Evolutionary conservation across 257 asterid genomes (phyloP).

Genomic region (Salvia hispanica): DNA sequence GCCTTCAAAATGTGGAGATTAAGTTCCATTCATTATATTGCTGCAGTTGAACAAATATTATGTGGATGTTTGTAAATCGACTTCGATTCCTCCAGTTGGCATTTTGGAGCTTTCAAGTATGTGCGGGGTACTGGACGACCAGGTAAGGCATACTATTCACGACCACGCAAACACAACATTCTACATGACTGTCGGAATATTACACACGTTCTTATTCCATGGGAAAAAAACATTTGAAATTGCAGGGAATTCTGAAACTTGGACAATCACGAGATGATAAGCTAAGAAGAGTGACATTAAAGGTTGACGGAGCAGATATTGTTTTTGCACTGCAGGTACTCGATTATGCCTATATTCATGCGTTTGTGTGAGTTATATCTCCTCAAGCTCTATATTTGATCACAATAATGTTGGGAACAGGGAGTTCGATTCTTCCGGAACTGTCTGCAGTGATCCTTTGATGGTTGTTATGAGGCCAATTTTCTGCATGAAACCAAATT

Average conservation of each 20-base stretch:
- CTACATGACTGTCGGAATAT: background rate
- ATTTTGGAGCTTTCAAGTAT: constrained; percentile 78
- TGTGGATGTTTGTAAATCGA: constrained; percentile 75
- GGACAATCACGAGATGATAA: constrained; percentile 86
- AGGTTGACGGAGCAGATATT: constrained; percentile 73
- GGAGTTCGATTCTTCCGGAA: constrained; percentile 91
- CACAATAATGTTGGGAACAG: constrained; percentile 41
- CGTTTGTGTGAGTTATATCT: background rate
- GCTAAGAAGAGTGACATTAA: constrained; percentile 68
- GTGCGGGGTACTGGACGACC: constrained; percentile 92
- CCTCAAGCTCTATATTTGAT: constrained; percentile 3
- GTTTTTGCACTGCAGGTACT: constrained; percentile 85
- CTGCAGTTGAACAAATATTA: constrained; percentile 78
- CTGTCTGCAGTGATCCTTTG: constrained; percentile 55
- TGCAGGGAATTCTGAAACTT: constrained; percentile 89
- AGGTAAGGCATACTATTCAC: constrained; percentile 49
- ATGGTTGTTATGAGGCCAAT: constrained; percentile 1
- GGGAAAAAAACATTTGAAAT: constrained; percentile 6
- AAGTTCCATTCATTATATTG: constrained; percentile 21
- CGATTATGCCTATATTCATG: background rate
- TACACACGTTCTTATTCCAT: background rate
- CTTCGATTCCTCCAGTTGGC: constrained; percentile 76
- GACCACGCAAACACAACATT: background rate
- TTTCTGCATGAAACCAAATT: background rate
- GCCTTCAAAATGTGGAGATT: background rate